Base-by-base conservation (phyloP, 2,329 filamentous ascomycete species). In the Immersiporthe knoxdaviesiana region DNA sequence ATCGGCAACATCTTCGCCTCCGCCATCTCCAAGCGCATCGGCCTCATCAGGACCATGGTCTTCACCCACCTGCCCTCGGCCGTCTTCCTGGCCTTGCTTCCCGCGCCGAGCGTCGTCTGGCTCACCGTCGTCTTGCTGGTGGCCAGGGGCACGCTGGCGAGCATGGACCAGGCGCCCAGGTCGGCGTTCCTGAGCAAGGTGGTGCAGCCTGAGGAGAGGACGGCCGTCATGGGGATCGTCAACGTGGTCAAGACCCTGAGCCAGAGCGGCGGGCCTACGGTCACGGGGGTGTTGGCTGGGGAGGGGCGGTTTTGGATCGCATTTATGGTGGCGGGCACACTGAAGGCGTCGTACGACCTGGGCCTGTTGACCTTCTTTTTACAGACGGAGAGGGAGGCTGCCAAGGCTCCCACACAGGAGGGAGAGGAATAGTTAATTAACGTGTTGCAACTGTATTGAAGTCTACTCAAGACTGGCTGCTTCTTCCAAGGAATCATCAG, bases 41-140 rank as follows among this genome's bases (percentile, higher is more conserved):
- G 87, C 7, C 87, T 93, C 47, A 85, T 92, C 59, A 89, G 88
- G 82, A 92, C 90, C 1, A 93, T 93, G 91, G 90, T 91, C 11
- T 91, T 92, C 74, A 92, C 90, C 0, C 90, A 93, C 73, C 81
- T 93, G 0, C 91, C 91, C 0, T 91, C 90, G 0, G 83, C 90
- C 10, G 78, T 92, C 35, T 90, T 89, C 72, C 83, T 92, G 1
- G 81, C 86, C 18, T 78, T 92, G 27, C 87, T 93, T 30, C 87
- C 88, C 0, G 74, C 90, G 0, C 88, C 89, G 0, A 77, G 80
- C 27, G 81, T 82, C 3, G 78, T 88, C 0, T 81, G 81, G 14
- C 71, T 89, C 32, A 66, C 90, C 0, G 82, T 92, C 60, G 77
- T 83, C 0, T 86, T 93, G 68, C 81, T 92, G 14, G 77, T 90